Conservation (phyloP, 2,329 filamentous ascomycete species). For the Arachnomyces sp. region DNA sequence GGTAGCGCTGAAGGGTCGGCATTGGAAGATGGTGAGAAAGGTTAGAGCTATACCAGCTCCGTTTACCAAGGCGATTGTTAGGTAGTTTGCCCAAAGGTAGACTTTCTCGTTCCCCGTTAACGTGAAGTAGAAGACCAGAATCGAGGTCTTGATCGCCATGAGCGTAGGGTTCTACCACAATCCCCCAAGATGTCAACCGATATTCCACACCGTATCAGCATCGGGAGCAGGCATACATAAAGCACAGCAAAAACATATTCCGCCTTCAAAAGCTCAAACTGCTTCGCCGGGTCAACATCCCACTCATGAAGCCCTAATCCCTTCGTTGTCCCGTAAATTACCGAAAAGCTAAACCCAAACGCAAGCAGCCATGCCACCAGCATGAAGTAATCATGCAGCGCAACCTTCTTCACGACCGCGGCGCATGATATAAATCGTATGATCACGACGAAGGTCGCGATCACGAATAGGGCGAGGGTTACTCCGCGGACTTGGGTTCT, state of each 20-base stretch:
- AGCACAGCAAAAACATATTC: conserved; percentile 55
- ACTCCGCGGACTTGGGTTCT: conserved; percentile 33
- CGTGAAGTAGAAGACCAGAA: conserved; percentile 80
- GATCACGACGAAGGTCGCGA: conserved; percentile 66
- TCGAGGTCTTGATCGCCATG: conserved; percentile 88
- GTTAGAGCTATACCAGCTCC: conserved; percentile 69
- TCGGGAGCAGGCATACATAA: conserved; percentile 38
- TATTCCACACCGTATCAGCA: conserved; percentile 5
- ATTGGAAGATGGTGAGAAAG: conserved; percentile 81
- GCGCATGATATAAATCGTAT: conserved; percentile 65
- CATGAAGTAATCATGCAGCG: conserved; percentile 75
- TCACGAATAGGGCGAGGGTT: conserved; percentile 44
- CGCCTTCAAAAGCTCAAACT: conserved; percentile 34
- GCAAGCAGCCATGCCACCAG: conserved; percentile 60
- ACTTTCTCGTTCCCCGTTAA: conserved; percentile 70
- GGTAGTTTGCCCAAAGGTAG: conserved; percentile 74
- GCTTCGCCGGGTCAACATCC: conserved; percentile 25
- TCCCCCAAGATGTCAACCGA: background rate
- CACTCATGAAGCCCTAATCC: conserved; percentile 37
- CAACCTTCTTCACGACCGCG: conserved; percentile 62
- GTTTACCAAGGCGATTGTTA: conserved; percentile 69
- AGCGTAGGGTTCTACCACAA: conserved; percentile 69
- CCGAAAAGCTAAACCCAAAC: conserved; percentile 39
- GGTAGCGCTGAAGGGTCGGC: conserved; percentile 61
- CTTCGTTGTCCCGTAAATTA: conserved; percentile 36